Evolutionary conservation across 352 stramenopile genomes (phyloP), one percentile per base, ranked within the genome.

Genomic region (Phytophthora sp.): DNA sequence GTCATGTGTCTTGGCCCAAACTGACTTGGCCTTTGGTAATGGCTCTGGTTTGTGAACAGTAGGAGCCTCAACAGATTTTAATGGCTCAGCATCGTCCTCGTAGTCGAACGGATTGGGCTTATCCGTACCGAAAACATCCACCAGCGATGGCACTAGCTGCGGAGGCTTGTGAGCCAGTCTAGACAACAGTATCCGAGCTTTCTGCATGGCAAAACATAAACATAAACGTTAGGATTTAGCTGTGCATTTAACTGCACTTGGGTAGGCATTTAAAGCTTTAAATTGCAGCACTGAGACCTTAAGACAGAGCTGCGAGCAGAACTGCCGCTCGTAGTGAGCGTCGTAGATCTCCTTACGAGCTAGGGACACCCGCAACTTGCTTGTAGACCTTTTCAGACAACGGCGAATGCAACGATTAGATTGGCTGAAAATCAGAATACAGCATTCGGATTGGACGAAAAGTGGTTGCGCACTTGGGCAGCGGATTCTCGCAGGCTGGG

Each of bases 281-380:
- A 64, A 59, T 39, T 51, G 23, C 30, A 47, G 11, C 0, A 16
- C 39, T 12, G 3, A 23, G 44, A 95, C 87, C 76, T 91, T 82
- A 7, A 82, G 60, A 55, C 88, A 95, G 7, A 78, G 66, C 33
- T 78, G 58, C 1, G 82, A 91, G 71, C 88, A 95, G 33, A 95
- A 95, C 61, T 95, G 79, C 38, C 88, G 88, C 66, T 95, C 88
- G 20, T 82, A 79, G 11, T 82, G 62, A n/a, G 85, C 82, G 27
- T 91, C 82, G 64, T 95, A 94, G 61, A 95, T 93, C 70, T 90
- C 78, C 38, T 84, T 79, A 31, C 84, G 78, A 51, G 74, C 73
- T 49, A 94, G 63, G 16, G 88, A 95, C 26, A 95, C 69, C 29
- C 88, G 88, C 35, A 82, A 89, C 61, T 92, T 93, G 50, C 75